Conservation (phyloP, 768 basidiomycete species). For the Leccinum arenicola region DNA sequence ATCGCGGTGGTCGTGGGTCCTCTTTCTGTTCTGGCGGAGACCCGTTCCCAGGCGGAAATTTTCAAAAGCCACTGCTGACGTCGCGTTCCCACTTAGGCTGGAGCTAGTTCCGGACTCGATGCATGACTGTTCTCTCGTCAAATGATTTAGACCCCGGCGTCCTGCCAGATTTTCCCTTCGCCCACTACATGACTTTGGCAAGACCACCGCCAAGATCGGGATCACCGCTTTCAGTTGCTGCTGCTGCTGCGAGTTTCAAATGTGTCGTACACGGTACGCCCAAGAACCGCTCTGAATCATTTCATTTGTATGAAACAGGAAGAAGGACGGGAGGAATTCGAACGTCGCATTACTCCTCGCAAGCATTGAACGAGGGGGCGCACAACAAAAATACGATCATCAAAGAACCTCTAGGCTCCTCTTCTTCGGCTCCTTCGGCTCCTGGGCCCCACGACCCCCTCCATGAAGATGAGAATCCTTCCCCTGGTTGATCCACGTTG, state of each 20-base stretch:
- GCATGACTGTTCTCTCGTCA: neutral
- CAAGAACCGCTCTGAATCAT: conserved; percentile 1
- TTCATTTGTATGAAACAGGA: conserved; percentile 26
- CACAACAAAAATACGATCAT: conserved; percentile 12
- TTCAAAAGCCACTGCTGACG: conserved; percentile 2
- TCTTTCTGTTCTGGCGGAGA: conserved; percentile 1
- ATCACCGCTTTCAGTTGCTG: neutral
- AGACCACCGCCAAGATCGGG: conserved; percentile 3
- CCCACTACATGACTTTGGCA: neutral
- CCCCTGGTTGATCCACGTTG: neutral
- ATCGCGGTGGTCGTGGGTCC: conserved; percentile 12
- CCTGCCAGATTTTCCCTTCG: neutral
- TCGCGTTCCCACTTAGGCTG: neutral
- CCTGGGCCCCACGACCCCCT: conserved; percentile 1
- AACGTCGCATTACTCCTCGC: conserved; percentile 10
- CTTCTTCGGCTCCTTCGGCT: neutral
- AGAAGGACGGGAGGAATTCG: conserved; percentile 13
- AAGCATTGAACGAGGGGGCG: neutral
- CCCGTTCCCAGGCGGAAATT: conserved; percentile 15
- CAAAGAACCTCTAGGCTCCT: neutral
- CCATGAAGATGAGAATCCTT: conserved; percentile 8
- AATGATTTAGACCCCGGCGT: neutral
- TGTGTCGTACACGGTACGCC: neutral
- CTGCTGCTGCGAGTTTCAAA: conserved; percentile 10
- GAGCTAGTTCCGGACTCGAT: neutral